These are phyloP conservation scores for Myriosclerotinia curreyana DNA, from an alignment of 2,329 filamentous ascomycete species.

Conservation along the genomic window DNA sequence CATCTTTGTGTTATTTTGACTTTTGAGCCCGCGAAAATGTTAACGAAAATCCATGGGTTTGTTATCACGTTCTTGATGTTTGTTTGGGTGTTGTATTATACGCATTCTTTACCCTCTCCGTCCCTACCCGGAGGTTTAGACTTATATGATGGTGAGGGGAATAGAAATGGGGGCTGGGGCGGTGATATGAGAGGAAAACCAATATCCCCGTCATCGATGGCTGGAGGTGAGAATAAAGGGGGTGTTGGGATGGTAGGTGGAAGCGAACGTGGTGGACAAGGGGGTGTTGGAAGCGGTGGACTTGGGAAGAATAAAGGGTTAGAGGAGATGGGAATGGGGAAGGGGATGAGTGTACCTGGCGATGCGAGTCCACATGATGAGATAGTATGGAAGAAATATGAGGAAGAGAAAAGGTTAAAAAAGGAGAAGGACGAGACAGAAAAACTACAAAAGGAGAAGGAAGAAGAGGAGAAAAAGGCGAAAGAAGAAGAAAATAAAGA, in stretches of 20 bases:
- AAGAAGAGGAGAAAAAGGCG: not conserved
- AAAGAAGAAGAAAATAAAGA: not conserved
- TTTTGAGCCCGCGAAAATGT: not conserved
- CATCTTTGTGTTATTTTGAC: not conserved
- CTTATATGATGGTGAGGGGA: not conserved
- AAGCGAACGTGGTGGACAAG: not conserved
- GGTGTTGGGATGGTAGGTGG: not conserved
- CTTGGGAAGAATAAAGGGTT: not conserved
- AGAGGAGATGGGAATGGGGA: not conserved
- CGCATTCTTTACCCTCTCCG: not conserved
- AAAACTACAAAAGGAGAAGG: not conserved
- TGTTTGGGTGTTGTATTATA: slow-evolving; percentile 6
- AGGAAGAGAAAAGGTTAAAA: not conserved
- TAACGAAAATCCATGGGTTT: slow-evolving; percentile 1
- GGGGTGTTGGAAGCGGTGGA: no score
- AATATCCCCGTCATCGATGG: not conserved
- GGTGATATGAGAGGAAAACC: no score
- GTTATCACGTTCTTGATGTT: slow-evolving; percentile 1
- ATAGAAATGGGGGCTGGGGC: no score
- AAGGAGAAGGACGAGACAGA: not conserved
- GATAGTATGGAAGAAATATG: not conserved
- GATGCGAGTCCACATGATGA: slow-evolving; percentile 9
- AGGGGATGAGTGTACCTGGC: not conserved
- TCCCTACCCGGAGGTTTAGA: not conserved
- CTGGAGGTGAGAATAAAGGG: not conserved